phyloP scores from a whole-genome alignment of 192 early-diverging fungal genomes.

The Coemansia sp. region DNA sequence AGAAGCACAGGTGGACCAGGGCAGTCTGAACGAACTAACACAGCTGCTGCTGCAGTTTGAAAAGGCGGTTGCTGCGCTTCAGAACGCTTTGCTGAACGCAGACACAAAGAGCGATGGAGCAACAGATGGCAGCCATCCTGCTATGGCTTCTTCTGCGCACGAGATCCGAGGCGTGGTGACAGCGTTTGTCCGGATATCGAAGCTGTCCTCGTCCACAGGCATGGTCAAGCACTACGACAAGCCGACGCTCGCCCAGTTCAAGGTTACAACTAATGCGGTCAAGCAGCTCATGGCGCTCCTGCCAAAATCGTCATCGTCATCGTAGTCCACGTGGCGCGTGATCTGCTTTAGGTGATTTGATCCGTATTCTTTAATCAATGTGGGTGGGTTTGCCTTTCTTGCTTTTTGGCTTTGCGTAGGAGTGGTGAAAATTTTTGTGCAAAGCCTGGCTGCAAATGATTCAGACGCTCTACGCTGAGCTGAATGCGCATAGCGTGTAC shows the following conservation, averaged over 20 bases:
- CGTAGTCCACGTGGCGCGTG: background rate
- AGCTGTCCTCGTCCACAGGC: slow-evolving; percentile 37
- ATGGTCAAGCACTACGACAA: slow-evolving; percentile 53
- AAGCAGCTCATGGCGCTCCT: slow-evolving; percentile 38
- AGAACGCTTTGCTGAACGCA: background rate
- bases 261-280: slow-evolving; percentile 43
- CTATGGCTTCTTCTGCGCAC: background rate
- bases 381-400: background rate
- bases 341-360: background rate
- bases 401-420: background rate
- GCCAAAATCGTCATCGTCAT: background rate
- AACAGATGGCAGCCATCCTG: background rate
- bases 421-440: slow-evolving; percentile 19
- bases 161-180: slow-evolving; percentile 30
- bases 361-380: slow-evolving; percentile 6
- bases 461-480: background rate
- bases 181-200: slow-evolving; percentile 47
- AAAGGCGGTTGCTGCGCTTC: slow-evolving; percentile 30
- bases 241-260: slow-evolving; percentile 47
- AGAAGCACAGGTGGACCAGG: slow-evolving; percentile 30
- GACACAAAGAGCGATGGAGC: background rate
- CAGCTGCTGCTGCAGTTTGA: slow-evolving; percentile 41
- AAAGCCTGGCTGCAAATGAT: too few relatives aligned
- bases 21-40: slow-evolving; percentile 30
- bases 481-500: background rate